Evolutionary conservation across 345 rosid genomes (phyloP).

Genomic region (Linum tenue): DNA sequence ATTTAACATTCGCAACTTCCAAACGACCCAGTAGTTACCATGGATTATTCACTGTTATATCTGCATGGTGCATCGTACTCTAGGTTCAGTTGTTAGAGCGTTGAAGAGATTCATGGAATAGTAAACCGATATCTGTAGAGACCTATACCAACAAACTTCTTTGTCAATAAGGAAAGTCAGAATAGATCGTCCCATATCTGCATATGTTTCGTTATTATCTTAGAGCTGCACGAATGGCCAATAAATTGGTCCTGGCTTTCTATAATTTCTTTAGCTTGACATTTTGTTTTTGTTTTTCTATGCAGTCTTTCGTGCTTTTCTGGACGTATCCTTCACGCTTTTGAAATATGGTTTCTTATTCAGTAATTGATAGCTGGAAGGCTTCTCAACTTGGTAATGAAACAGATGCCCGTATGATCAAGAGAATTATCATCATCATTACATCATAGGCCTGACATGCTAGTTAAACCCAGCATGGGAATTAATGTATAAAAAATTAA

Average conservation of each 20-base stretch:
- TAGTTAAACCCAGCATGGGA: too few relatives aligned
- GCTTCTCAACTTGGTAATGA: not conserved
- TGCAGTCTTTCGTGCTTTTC: constrained; percentile 98
- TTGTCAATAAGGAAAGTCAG: not conserved
- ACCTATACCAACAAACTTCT: too few relatives aligned
- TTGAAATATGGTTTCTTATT: not conserved
- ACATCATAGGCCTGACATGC: too few relatives aligned
- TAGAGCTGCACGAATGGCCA: not conserved
- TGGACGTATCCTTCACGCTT: constrained; percentile 92
- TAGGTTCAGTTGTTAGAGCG: not conserved
- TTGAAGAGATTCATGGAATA: too few relatives aligned
- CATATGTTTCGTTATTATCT: not conserved
- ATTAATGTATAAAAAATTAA: too few relatives aligned
- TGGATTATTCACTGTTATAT: too few relatives aligned
- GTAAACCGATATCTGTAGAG: too few relatives aligned
- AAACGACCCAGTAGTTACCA: too few relatives aligned
- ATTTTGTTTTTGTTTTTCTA: constrained; percentile 8
- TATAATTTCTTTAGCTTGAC: not conserved
- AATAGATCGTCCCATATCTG: not conserved
- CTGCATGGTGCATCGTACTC: not conserved
- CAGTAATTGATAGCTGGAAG: not conserved
- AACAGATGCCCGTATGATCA: too few relatives aligned
- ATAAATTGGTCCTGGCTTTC: not conserved
- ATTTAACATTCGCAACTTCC: too few relatives aligned
- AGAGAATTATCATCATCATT: too few relatives aligned